Conservation (phyloP, 2,329 filamentous ascomycete species). For the Diaporthe citriasiana region DNA sequence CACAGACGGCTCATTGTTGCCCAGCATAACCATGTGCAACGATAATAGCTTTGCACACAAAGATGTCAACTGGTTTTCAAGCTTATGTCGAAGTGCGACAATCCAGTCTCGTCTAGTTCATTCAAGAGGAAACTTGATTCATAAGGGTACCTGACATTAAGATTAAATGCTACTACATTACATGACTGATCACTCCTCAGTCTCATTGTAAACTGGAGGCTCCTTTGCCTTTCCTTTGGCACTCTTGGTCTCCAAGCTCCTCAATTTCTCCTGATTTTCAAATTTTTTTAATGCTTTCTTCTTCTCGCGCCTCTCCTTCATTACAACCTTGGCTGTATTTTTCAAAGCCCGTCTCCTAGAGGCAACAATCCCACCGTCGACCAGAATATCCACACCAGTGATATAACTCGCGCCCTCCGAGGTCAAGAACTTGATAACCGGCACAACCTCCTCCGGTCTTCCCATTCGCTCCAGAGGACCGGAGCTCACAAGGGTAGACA, state of each 20-base stretch:
- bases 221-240: conserved; percentile 11
- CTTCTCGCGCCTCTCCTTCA: conserved; percentile 20
- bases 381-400: conserved; percentile 26
- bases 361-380: conserved; percentile 31
- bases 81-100: no score
- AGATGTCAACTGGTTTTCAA: no score
- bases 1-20: background rate
- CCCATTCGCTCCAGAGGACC: conserved; percentile 31
- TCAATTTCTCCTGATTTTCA: conserved; percentile 13
- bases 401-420: conserved; percentile 33
- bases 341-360: conserved; percentile 7
- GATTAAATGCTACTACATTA: background rate
- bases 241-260: background rate
- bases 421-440: conserved; percentile 29
- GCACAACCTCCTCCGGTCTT: conserved; percentile 26
- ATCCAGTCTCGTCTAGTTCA: no score
- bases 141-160: background rate
- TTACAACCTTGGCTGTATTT: conserved; percentile 12
- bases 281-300: conserved; percentile 11
- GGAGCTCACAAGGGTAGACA: background rate
- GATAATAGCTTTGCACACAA: no score
- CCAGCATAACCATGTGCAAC: no score
- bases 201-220: conserved; percentile 1
- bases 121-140: no score
- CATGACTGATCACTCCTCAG: background rate